Base-by-base conservation (phyloP, 129 eudicot species). In the Logfia minima region DNA sequence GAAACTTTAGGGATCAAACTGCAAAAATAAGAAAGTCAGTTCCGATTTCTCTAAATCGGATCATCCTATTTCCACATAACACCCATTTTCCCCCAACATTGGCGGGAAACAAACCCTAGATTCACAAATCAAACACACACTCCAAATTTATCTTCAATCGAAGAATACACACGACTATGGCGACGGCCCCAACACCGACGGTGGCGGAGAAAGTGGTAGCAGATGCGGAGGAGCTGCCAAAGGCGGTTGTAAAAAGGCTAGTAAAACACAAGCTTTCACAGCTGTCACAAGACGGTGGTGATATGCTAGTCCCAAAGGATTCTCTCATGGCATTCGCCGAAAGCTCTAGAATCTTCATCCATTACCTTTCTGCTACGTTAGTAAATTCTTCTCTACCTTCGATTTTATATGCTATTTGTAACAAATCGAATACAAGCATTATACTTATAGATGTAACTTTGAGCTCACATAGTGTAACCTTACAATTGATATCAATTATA, bases 201-300 rank as follows among this genome's bases (percentile, higher is more conserved):
- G 76, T 69, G 86, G 79, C 71, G 81, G 90, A 81, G 84, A 79
- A 83, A 80, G 90, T 77, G 52, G 83, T 71, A 8, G 77, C 80
- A 58, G 98, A 86, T 32, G 75, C 84, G 26, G 97, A 95, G 66
- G 92, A 84, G 78, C 88, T 95, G 72, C 99, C 99, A 53, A 89
- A 91, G 90, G 78, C 97, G 24, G 85, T 95, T 64, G 97, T 95
- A 62, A 85, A 87, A 28, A 85, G 99, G 39, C 70, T 95, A 63
- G 97, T 95, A 66, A 95, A 95, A 83, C 95, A 92, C 16, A 91
- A 92, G 82, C 92, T 95, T 1, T 86, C 97, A 13, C 90, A 89
- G 39, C 74, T 94, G 8, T 91, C 99, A 59, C 76, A 75, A 68
- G 89, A 86, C 45, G 82, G 82, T 72, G 83, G 80, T 72, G 97